Base-by-base conservation (phyloP, 73 alveolate genomes). In the Paramecium tetraurelia region DNA sequence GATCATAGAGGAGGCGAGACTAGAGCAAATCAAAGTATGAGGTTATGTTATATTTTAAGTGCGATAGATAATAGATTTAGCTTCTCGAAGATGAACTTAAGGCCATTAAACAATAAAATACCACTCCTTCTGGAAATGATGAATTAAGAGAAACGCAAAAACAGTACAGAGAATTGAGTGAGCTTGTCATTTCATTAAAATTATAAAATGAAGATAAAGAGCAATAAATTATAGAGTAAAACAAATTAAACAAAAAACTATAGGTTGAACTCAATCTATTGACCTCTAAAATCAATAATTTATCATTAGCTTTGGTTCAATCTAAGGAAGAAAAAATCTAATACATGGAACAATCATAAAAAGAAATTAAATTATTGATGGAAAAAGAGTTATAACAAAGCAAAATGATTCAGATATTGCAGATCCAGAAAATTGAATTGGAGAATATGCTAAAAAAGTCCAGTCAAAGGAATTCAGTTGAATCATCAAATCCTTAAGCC, bases 1-100 rank as follows among this genome's bases (percentile, higher is more conserved):
- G 12, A 75, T 75, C 5, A 41, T 75, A 3, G 87, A 75, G 18
- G 87, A 75, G 7, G 87, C 87, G n/a, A 75, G 87, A 75, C 20
- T 29, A 36, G 87, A 75, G 33, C 21, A 75, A 75, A 75, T 75
- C 14, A 75, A 38, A 75, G 87, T 75, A 75, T 38, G 14, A 38
- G 16, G 27, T 24, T 29, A 16, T 75, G 6, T 75, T 75, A 27
- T 75, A 75, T 29, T 36, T 10, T 38, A 10, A 75, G 87, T 36
- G 87, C 16, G 87, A 75, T 35, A 29, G 87, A 75, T 75, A 75
- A 35, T 41, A 75, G 35, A 75, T 38, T 38, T 29, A 22, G n/a
- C 10, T 35, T 16, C 35, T 38, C 11, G 59, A 22, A 75, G 68
- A 75, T 75, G 20, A 75, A 75, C 5, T 68, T 0, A 68, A 68